Evolutionary conservation across 164 flowering plant species (phyloP).

Genomic region (Piper longum): DNA sequence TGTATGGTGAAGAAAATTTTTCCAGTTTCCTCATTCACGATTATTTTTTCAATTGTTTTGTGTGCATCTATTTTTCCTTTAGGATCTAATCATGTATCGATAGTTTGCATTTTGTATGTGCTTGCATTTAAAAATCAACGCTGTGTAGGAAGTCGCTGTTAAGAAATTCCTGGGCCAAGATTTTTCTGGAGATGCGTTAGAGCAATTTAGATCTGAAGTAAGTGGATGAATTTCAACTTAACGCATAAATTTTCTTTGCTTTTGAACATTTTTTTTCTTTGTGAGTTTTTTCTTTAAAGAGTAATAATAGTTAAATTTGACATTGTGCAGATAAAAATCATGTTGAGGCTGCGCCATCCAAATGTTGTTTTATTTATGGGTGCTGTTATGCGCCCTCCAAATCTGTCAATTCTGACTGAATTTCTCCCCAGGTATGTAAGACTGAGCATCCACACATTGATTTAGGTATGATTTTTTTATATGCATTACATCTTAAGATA

Average conservation of each 20-base stretch:
- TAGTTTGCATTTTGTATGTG: too few species aligned
- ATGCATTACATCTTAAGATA: not conserved
- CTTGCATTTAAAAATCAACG: too few species aligned
- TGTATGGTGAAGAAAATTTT: too few species aligned
- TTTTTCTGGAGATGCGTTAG: conserved; percentile 75
- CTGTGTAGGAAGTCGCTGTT: conserved; percentile 90
- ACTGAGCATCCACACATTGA: not conserved
- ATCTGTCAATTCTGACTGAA: conserved; percentile 89
- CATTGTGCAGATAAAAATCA: conserved; percentile 59
- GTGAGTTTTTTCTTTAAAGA: not conserved
- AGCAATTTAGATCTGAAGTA: conserved; percentile 85
- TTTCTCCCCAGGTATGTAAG: conserved; percentile 67
- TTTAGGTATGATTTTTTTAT: not conserved
- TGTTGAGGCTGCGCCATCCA: conserved; percentile 93
- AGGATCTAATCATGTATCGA: too few species aligned
- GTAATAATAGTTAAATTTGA: too few species aligned
- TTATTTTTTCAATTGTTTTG: too few species aligned
- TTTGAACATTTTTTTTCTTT: not conserved
- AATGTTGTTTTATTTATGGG: conserved; percentile 99
- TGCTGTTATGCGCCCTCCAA: conserved; percentile 86
- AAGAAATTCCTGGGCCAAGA: conserved; percentile 91
- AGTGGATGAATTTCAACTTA: conserved; percentile 7
- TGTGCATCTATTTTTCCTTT: too few species aligned
- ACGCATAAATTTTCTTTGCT: not conserved
- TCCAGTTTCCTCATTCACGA: too few species aligned